phyloP scores from a whole-genome alignment of 805 yeast genomes.

The Ogataea wickerhamii region DNA sequence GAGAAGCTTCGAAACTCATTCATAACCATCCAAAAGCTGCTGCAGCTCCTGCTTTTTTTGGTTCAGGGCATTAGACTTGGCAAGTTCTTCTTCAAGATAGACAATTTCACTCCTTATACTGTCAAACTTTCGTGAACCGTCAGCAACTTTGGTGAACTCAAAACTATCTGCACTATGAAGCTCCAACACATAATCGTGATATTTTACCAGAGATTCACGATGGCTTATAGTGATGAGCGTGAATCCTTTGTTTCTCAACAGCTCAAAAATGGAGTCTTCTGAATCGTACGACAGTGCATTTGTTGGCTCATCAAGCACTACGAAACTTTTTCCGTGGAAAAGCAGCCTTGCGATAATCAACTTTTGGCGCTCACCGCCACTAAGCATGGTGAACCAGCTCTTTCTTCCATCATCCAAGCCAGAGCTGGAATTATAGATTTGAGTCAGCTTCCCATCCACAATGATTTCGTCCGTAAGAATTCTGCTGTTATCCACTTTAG shows the following conservation, averaged over 20 bases:
- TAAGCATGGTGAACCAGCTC: constrained; percentile 80
- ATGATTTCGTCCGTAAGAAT: constrained; percentile 25
- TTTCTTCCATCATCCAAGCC: constrained; percentile 29
- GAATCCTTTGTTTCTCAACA: constrained; percentile 63
- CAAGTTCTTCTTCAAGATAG: constrained; percentile 57
- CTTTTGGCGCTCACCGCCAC: constrained; percentile 96
- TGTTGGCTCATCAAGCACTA: constrained; percentile 89
- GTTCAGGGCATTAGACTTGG: constrained; percentile 57
- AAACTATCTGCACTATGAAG: constrained; percentile 57
- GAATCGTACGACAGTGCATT: constrained; percentile 88
- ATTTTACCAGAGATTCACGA: constrained; percentile 77
- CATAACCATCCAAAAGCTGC: constrained; percentile 43
- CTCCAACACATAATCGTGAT: constrained; percentile 74
- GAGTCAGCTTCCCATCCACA: constrained; percentile 24
- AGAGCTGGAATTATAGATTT: constrained; percentile 26
- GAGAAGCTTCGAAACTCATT: constrained; percentile 6
- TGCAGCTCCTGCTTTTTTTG: constrained; percentile 57
- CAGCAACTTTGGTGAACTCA: constrained; percentile 38
- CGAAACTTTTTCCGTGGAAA: constrained; percentile 76
- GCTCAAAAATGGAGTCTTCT: constrained; percentile 80
- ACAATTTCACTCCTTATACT: constrained; percentile 74
- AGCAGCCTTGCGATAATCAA: constrained; percentile 82
- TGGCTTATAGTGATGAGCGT: constrained; percentile 81
- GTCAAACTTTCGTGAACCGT: constrained; percentile 40
- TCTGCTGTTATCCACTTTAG: background rate